phyloP scores from a whole-genome alignment of 371 early-diverging fungal genomes.

The Synchytrium microbalum region DNA sequence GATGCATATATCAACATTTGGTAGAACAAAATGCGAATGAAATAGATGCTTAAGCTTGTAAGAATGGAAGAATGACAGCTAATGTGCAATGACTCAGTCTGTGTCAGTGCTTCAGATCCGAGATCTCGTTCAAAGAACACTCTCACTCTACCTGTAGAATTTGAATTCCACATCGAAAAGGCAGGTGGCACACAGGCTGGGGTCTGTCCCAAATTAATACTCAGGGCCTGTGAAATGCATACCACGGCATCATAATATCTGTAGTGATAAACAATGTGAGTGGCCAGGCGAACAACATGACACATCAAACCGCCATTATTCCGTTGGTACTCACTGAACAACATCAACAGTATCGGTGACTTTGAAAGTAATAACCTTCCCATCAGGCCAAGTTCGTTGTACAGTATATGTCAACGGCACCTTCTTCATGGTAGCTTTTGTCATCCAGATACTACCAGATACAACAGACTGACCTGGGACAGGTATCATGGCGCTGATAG shows the following conservation, averaged over 20 bases:
- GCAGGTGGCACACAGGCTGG: not conserved
- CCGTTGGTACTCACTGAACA: conserved; percentile 1
- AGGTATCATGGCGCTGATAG: not conserved
- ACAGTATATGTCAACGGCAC: not conserved
- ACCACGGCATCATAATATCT: not conserved
- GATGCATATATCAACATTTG: no score
- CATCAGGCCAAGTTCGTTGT: not conserved
- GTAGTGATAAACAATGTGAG: no score
- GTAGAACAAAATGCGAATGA: no score
- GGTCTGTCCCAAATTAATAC: not conserved
- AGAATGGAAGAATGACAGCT: no score
- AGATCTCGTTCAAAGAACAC: no score
- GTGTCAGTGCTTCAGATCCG: not conserved
- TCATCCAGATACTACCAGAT: not conserved
- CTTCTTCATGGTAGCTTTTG: not conserved
- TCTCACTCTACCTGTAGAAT: no score
- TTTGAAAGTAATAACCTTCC: not conserved
- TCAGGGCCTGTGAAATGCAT: not conserved
- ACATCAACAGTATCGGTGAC: not conserved
- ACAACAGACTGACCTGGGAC: not conserved
- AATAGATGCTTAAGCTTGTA: no score
- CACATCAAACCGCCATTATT: not conserved
- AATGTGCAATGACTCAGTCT: no score
- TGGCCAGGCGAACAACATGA: no score
- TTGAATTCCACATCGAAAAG: not conserved